phyloP scores from a whole-genome alignment of 345 rosid genomes.

The Salix viminalis region DNA sequence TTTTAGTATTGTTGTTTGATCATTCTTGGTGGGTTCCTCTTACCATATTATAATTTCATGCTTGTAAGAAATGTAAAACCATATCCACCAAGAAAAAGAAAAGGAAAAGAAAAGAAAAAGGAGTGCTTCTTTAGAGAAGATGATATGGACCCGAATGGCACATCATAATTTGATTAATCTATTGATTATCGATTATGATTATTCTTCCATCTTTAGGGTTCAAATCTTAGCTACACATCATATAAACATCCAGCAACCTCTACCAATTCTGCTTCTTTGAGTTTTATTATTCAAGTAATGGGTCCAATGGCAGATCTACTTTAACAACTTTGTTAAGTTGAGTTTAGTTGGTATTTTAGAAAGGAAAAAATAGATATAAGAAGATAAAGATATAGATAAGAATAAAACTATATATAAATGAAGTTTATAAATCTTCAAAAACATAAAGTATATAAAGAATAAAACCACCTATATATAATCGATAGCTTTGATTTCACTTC shows the following conservation, averaged over 20 bases:
- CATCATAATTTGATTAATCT: neutral
- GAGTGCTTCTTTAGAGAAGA: neutral
- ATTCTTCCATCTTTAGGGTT: neutral
- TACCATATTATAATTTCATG: neutral
- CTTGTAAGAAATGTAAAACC: neutral
- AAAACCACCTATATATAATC: too few species aligned
- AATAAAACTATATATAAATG: too few species aligned
- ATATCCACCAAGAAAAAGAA: neutral
- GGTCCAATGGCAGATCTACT: neutral
- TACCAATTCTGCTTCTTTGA: neutral
- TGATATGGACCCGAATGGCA: constrained; percentile 6
- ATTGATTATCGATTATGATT: neutral
- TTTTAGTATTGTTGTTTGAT: neutral
- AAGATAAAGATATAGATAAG: too few species aligned
- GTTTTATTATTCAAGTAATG: neutral
- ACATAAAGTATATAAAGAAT: too few species aligned
- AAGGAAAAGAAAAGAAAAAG: too few species aligned
- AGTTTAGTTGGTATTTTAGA: neutral
- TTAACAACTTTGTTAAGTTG: neutral
- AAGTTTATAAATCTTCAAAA: too few species aligned
- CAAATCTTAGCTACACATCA: neutral
- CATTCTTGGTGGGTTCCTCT: neutral
- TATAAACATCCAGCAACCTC: constrained; percentile 1
- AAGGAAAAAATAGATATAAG: too few species aligned
- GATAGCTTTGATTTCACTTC: neutral